These are phyloP conservation scores for Sabuloglossum arenarium DNA, from an alignment of 495 filamentous ascomycete genomes.

Conservation along the genomic window DNA sequence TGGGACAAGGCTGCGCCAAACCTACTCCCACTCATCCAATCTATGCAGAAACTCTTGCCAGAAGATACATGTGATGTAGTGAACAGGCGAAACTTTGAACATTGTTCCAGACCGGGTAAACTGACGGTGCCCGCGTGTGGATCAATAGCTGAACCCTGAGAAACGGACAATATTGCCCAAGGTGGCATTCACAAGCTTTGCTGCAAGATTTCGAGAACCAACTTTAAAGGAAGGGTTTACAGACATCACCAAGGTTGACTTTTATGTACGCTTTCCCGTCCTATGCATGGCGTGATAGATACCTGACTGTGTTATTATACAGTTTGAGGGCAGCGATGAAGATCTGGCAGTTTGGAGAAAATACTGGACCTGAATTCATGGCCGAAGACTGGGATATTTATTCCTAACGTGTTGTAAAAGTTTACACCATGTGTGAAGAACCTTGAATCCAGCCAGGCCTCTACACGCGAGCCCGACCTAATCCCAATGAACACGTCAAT, in stretches of 20 bases:
- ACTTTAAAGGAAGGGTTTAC: slow-evolving; percentile 61
- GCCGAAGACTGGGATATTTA: not conserved
- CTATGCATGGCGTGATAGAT: slow-evolving; percentile 2
- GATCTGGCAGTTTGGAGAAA: slow-evolving; percentile 40
- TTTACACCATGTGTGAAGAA: not conserved
- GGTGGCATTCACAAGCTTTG: slow-evolving; percentile 60
- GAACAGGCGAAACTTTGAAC: not conserved
- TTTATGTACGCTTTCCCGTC: slow-evolving; percentile 26
- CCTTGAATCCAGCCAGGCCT: not conserved
- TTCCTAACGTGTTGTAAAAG: not conserved
- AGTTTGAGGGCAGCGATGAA: slow-evolving; percentile 35
- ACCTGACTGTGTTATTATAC: slow-evolving; percentile 3
- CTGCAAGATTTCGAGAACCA: slow-evolving; percentile 47
- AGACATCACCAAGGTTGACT: slow-evolving; percentile 50
- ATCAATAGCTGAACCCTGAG: slow-evolving; percentile 56
- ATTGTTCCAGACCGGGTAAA: not conserved
- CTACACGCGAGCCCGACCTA: not conserved
- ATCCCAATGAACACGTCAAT: not conserved
- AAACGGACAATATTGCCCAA: slow-evolving; percentile 49
- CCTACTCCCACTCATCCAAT: not conserved
- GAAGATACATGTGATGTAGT: not conserved
- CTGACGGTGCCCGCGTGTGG: slow-evolving; percentile 1
- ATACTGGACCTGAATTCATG: slow-evolving; percentile 40
- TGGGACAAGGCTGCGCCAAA: not conserved
- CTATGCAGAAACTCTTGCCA: not conserved